Percentiles rank a stretch among this genome's conserved stretches.
phyloP scores from a whole-genome alignment of 805 yeast species.

The Wickerhamomyces canadensis region DNA sequence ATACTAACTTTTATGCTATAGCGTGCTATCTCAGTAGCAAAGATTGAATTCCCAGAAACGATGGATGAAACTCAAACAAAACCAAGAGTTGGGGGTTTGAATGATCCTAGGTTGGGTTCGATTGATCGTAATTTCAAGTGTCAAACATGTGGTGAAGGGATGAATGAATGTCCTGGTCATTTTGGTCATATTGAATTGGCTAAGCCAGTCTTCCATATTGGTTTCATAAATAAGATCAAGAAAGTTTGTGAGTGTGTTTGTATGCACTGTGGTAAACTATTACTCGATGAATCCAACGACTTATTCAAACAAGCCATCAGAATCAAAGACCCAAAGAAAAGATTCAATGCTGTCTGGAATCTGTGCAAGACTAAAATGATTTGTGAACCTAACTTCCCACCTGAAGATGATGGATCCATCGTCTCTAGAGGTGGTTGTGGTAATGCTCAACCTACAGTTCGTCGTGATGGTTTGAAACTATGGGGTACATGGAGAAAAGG shows the following conservation, averaged over 20 bases:
- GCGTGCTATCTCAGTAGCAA: slow-evolving; percentile 96
- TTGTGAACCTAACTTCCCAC: slow-evolving; percentile 82
- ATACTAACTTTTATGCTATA: slow-evolving; percentile 21
- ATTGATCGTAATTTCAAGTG: slow-evolving; percentile 96
- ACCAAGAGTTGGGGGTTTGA: slow-evolving; percentile 94
- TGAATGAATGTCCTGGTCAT: slow-evolving; percentile 99
- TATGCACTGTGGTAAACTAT: slow-evolving; percentile 96
- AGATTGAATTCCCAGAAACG: slow-evolving; percentile 98
- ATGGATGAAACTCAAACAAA: slow-evolving; percentile 96
- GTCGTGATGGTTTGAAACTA: slow-evolving; percentile 91
- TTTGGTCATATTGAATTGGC: slow-evolving; percentile 98
- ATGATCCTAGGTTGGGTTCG: slow-evolving; percentile 95
- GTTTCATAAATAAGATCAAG: slow-evolving; percentile 88
- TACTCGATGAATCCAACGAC: slow-evolving; percentile 69
- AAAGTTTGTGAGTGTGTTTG: slow-evolving; percentile 95
- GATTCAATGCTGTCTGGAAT: slow-evolving; percentile 96
- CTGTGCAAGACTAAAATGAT: slow-evolving; percentile 87
- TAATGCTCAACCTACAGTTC: slow-evolving; percentile 89
- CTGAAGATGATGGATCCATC: slow-evolving; percentile 53
- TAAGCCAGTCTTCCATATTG: slow-evolving; percentile 97
- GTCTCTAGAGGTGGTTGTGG: slow-evolving; percentile 96
- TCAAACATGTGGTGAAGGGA: slow-evolving; percentile 98
- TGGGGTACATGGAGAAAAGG: slow-evolving; percentile 99
- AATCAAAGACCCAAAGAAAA: slow-evolving; percentile 89
- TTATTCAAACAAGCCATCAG: slow-evolving; percentile 81